Evolutionary conservation across 805 yeast species (phyloP), one percentile per base, ranked within the genome.

Genomic region (Cyberlindnera bimundalis): DNA sequence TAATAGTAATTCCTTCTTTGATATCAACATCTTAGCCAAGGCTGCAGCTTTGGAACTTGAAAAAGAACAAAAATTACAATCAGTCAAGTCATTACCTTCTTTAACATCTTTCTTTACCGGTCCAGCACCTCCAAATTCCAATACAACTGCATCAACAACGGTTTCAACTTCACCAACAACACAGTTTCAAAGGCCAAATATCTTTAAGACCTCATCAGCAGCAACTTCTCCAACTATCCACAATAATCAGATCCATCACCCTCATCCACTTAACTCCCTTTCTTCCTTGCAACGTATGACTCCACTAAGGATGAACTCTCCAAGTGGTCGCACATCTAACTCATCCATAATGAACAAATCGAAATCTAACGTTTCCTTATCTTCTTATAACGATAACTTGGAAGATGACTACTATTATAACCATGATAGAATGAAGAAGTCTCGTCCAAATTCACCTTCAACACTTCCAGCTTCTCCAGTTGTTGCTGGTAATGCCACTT

Each of bases 251-350:
- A 26, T 48, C 17, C 50, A 43, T 21, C 57, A 53, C 33, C 59
- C 56, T 33, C 59, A 53, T 18, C 58, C 66, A 20, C 45, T 68
- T 15, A 66, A 60, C 45, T 68, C 73, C 1, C 50, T 73, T 17
- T 65, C 76, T 0, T 71, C 84, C 3, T 58, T 81, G 39, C 84
- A 79, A 55, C 67, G 80, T 54, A 76, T 79, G 81, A 79, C 84
- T 0, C 84, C 83, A 7, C 54, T 78, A 20, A 58, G 68, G 40
- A 52, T 46, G 44, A 55, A 18, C 51, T 61, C 40, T 27, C 62
- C 42, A 33, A 29, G 46, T 23, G 40, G 48, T 10, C 47, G 49
- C n/a, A 19, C 61, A 10, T 40, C 33, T 19, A 31, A n/a, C n/a
- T n/a, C 33, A 14, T 20, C 33, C 24, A 32, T 54, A 21, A 24